A percentile compares a stretch with the other conserved stretches of the same genome.
Conservation (phyloP, 176 grass and related monocot genomes). For the maize (Zea mays) region DNA sequence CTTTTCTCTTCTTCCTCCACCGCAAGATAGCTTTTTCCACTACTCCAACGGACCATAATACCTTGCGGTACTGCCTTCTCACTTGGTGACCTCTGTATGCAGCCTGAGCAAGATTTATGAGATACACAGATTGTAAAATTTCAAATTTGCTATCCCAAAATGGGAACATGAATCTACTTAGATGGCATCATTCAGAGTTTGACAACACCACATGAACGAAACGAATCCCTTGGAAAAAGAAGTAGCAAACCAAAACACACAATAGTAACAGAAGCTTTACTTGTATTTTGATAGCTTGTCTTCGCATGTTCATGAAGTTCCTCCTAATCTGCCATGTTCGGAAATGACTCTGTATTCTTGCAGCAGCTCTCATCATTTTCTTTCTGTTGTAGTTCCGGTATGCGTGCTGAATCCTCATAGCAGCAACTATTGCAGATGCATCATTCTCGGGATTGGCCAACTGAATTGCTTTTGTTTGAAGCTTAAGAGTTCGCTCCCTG, state of each 20-base stretch:
- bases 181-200: conserved; percentile 9
- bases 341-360: conserved; percentile 89
- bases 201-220: conserved; percentile 8
- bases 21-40: conserved; percentile 94
- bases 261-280: conserved; percentile 50
- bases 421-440: conserved; percentile 80
- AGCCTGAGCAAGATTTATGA: conserved; percentile 54
- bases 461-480: conserved; percentile 85
- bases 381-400: conserved; percentile 76
- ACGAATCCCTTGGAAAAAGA: conserved; percentile 1
- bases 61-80: conserved; percentile 80
- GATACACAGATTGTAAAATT: background rate
- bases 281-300: conserved; percentile 80
- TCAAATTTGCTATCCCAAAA: conserved; percentile 22
- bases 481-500: conserved; percentile 77
- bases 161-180: conserved; percentile 15
- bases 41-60: conserved; percentile 93
- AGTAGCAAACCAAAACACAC: conserved; percentile 8
- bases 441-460: conserved; percentile 69
- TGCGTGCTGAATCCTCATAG: conserved; percentile 93
- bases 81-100: conserved; percentile 80
- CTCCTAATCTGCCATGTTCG: conserved; percentile 76
- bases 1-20: conserved; percentile 89
- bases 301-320: conserved; percentile 72
- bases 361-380: conserved; percentile 83